A percentile compares a stretch with the other conserved stretches of the same genome.
phyloP scores from a whole-genome alignment of 306 rosid species.

The Quercus variabilis region DNA sequence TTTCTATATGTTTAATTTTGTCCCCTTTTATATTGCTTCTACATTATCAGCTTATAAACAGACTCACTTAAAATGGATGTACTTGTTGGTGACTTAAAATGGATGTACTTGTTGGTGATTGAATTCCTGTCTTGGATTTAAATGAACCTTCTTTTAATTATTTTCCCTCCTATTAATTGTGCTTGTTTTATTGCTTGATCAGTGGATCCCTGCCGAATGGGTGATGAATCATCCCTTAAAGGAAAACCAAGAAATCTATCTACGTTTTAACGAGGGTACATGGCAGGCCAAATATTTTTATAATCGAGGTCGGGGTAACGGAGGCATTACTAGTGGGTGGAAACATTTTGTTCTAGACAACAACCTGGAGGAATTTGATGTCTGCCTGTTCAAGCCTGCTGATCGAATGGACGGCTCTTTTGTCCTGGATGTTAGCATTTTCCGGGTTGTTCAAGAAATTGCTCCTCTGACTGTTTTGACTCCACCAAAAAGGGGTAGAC shows the following conservation, averaged over 20 bases:
- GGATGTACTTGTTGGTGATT: not conserved
- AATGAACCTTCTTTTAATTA: not conserved
- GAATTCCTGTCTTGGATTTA: not conserved
- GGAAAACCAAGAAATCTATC: slow-evolving; percentile 43
- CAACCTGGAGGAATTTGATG: slow-evolving; percentile 64
- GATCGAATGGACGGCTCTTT: not conserved
- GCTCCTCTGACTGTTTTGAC: slow-evolving; percentile 26
- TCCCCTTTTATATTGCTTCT: no score
- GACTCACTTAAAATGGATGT: no score
- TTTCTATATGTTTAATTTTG: not conserved
- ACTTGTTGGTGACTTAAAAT: no score
- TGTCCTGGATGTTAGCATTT: slow-evolving; percentile 51
- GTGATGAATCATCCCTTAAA: slow-evolving; percentile 14
- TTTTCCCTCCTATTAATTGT: not conserved
- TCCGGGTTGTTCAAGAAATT: slow-evolving; percentile 51
- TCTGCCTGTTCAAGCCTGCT: slow-evolving; percentile 51
- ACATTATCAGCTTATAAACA: no score
- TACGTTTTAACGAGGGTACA: slow-evolving; percentile 33
- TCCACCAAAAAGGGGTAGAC: slow-evolving; percentile 19
- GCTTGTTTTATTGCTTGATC: not conserved
- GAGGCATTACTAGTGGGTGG: slow-evolving; percentile 71
- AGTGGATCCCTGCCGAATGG: slow-evolving; percentile 54
- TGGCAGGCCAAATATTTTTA: slow-evolving; percentile 45
- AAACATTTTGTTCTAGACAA: slow-evolving; percentile 52
- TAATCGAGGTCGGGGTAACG: slow-evolving; percentile 20